Base-by-base conservation (phyloP, 2,329 filamentous ascomycete genomes). In the Dothistroma pini region DNA sequence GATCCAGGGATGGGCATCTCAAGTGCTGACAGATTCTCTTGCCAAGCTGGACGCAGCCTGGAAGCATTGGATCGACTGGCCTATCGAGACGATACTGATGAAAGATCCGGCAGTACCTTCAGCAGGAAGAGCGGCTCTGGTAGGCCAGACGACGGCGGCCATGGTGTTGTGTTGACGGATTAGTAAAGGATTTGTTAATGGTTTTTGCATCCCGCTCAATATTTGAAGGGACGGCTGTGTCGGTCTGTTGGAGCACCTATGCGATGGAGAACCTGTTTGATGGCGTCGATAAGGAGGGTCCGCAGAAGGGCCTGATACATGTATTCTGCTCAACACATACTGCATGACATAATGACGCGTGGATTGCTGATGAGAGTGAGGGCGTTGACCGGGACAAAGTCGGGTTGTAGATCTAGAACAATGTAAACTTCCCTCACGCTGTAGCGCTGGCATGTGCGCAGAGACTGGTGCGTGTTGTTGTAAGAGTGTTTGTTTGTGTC, bases 11-110 rank as follows among this genome's bases (percentile, higher is more conserved):
- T 69, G 68, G 68, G 63, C 66, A 14, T 52, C 57, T 29, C 61
- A 63, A 49, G 65, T 72, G 9, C 41, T 72, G 59, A 64, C 63
- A 29, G 69, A 71, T 57, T 56, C 72, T 12, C 58, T 70, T 29
- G 60, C 44, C 19, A 59, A 59, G n/a, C 22, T 72, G 60, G 60
- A 68, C 3, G 68, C 69, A 25, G 56, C 62, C 16, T 72, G 69
- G 70, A 68, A 70, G 62, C 61, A 63, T 51, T 73, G 71, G 69
- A 65, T 73, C 16, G 62, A 71, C 35, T 73, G 69, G 70, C 70
- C 70, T 38, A 58, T 70, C 10, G 67, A 68, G 55, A 59, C 58
- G 19, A 59, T 72, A 6, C 58, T 71, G 58, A 61, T 63, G 60
- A 66, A 66, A 21, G 49, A 41, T n/a, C 35, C 55, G 52, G 31